phyloP scores from a whole-genome alignment of 106 monocot species.

The Allium cepa region DNA sequence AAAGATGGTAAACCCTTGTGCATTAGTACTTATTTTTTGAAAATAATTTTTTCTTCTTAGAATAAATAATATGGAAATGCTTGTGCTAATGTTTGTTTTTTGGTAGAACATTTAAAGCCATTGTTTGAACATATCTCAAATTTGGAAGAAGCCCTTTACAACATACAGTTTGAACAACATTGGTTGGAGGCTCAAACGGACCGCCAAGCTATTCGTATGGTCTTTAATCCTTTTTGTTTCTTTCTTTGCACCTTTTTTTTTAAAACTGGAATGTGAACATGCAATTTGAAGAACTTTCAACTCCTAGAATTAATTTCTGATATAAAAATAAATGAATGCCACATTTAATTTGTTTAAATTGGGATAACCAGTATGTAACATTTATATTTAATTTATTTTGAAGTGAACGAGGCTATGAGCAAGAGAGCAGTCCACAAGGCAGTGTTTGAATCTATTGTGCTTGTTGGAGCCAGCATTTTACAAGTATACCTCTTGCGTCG shows the following conservation, averaged over 20 bases:
- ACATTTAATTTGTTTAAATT: too few relatives aligned
- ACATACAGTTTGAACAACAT: conserved; percentile 94
- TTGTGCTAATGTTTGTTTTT: neutral
- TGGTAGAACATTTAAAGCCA: conserved; percentile 73
- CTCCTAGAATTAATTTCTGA: too few relatives aligned
- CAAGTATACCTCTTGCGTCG: conserved; percentile 70
- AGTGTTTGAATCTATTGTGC: conserved; percentile 65
- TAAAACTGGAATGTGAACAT: too few relatives aligned
- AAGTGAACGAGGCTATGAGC: conserved; percentile 83
- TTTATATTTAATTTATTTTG: neutral
- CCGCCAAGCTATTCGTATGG: conserved; percentile 76
- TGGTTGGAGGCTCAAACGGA: conserved; percentile 97
- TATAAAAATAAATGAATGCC: too few relatives aligned
- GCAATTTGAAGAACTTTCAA: neutral
- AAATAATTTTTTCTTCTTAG: too few relatives aligned
- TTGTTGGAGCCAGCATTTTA: conserved; percentile 66
- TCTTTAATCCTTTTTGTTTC: neutral
- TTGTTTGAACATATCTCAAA: conserved; percentile 76
- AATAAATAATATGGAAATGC: neutral
- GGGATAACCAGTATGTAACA: too few relatives aligned
- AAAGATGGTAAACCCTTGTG: conserved; percentile 67
- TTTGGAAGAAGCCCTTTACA: conserved; percentile 80
- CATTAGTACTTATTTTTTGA: neutral
- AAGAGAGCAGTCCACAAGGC: conserved; percentile 72
- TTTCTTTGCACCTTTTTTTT: too few relatives aligned